Percentiles rank a stretch among this genome's conserved stretches.
Evolutionary conservation across 495 filamentous ascomycete genomes (phyloP).

Genomic region (Evernia prunastri): DNA sequence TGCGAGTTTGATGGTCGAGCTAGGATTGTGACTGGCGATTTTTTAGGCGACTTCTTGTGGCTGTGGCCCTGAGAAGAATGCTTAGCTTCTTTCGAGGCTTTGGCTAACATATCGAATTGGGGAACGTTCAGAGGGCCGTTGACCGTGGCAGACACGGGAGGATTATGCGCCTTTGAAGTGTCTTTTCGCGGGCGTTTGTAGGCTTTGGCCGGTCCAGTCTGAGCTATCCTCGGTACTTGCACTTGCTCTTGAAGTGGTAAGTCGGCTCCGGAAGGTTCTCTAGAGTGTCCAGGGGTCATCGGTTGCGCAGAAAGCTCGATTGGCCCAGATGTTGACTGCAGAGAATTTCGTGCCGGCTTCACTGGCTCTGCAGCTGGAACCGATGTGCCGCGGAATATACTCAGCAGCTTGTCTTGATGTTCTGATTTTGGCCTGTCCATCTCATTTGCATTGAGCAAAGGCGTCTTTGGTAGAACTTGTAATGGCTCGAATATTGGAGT

Average conservation of each 20-base stretch:
- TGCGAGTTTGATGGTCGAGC: slow-evolving; percentile 21
- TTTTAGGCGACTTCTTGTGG: slow-evolving; percentile 15
- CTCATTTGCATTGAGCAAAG: slow-evolving; percentile 8
- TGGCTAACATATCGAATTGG: slow-evolving; percentile 38
- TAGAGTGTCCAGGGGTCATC: slow-evolving; percentile 20
- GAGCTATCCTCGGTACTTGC: not conserved
- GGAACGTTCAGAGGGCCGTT: slow-evolving; percentile 46
- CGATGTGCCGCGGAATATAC: slow-evolving; percentile 29
- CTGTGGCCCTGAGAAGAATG: not conserved
- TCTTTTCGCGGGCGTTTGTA: slow-evolving; percentile 6
- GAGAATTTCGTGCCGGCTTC: not conserved
- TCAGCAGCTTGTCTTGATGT: slow-evolving; percentile 33
- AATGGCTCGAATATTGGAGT: slow-evolving; percentile 5
- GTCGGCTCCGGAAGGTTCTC: slow-evolving; percentile 18
- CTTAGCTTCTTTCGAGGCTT: slow-evolving; percentile 2
- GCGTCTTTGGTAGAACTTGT: slow-evolving; percentile 1
- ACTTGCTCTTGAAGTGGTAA: not conserved
- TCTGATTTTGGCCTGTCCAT: slow-evolving; percentile 16
- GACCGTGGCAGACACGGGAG: slow-evolving; percentile 41
- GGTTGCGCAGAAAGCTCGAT: slow-evolving; percentile 29
- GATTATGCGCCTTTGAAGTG: slow-evolving; percentile 13
- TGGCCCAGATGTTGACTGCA: slow-evolving; percentile 16
- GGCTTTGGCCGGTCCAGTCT: slow-evolving; percentile 6
- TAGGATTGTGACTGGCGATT: slow-evolving; percentile 22
- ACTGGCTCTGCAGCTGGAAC: slow-evolving; percentile 13